Conservation (phyloP, 2,329 filamentous ascomycete genomes). For the Ophiocordyceps sinensis region DNA sequence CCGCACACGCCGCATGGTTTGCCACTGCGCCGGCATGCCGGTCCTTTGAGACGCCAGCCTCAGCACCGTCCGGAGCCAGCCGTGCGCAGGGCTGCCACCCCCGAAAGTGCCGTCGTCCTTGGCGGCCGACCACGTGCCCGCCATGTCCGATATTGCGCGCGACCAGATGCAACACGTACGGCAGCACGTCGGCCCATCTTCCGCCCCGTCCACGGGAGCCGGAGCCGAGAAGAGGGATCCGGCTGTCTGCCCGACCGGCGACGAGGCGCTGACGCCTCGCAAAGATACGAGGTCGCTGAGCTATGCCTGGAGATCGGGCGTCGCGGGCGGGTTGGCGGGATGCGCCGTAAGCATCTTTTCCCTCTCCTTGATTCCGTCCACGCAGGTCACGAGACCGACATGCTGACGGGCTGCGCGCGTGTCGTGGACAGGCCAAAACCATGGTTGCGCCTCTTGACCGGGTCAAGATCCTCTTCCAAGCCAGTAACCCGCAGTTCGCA, state of each 20-base stretch:
- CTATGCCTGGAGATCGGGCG: conserved; percentile 68
- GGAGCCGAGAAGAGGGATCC: conserved; percentile 15
- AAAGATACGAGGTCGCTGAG: conserved; percentile 53
- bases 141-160: conserved; percentile 37
- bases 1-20: neutral
- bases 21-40: conserved; percentile 3
- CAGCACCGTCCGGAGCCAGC: neutral
- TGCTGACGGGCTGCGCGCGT: neutral
- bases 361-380: neutral
- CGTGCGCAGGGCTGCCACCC: conserved; percentile 24
- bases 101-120: conserved; percentile 34
- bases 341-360: conserved; percentile 56
- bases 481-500: conserved; percentile 81
- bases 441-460: conserved; percentile 90
- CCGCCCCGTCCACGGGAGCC: neutral
- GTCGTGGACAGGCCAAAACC: conserved; percentile 64
- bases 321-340: conserved; percentile 82
- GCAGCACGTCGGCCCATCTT: conserved; percentile 8
- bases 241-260: conserved; percentile 33
- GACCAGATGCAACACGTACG: conserved; percentile 15
- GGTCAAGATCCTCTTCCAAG: conserved; percentile 97
- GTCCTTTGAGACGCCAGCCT: conserved; percentile 1
- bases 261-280: conserved; percentile 28
- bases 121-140: conserved; percentile 37
- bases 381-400: neutral